These are phyloP conservation scores for Aspergillus novoparasiticus DNA, from an alignment of 2,329 filamentous ascomycete genomes.

Conservation along the genomic window DNA sequence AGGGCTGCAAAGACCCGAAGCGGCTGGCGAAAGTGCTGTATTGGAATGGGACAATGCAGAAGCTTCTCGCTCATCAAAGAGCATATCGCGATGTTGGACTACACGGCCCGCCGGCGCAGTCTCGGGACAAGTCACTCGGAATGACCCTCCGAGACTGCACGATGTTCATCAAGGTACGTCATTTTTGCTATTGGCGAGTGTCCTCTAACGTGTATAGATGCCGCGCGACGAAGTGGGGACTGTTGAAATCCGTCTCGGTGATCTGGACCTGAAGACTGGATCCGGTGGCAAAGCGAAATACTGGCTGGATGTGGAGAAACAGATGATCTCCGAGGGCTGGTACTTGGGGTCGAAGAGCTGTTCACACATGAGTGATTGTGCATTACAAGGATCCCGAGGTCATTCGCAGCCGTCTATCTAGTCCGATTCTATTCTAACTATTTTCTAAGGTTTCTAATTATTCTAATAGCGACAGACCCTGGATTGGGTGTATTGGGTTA, in stretches of 20 bases:
- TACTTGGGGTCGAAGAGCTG: constrained; percentile 54
- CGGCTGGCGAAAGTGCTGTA: constrained; percentile 38
- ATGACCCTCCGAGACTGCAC: constrained; percentile 84
- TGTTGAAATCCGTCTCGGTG: constrained; percentile 63
- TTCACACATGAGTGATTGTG: constrained; percentile 34
- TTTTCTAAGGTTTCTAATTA: neutral
- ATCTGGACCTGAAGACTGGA: constrained; percentile 76
- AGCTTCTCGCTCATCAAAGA: constrained; percentile 37
- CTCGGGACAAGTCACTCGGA: constrained; percentile 62
- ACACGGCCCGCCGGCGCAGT: constrained; percentile 37
- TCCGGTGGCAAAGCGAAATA: constrained; percentile 64
- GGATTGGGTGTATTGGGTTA: neutral
- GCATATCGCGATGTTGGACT: constrained; percentile 38
- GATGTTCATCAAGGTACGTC: constrained; percentile 65
- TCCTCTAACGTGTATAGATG: constrained; percentile 29
- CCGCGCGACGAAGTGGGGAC: constrained; percentile 33
- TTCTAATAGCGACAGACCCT: neutral
- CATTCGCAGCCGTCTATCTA: constrained; percentile 23
- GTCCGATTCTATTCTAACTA: neutral
- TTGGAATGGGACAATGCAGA: constrained; percentile 37
- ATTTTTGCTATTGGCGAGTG: neutral
- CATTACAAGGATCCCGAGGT: constrained; percentile 26
- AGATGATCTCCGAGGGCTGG: constrained; percentile 68
- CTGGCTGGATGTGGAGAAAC: constrained; percentile 67
- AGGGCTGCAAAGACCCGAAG: constrained; percentile 40